These are phyloP conservation scores for Beauveria bassiana DNA, from an alignment of 2,329 filamentous ascomycete genomes.

Conservation along the genomic window DNA sequence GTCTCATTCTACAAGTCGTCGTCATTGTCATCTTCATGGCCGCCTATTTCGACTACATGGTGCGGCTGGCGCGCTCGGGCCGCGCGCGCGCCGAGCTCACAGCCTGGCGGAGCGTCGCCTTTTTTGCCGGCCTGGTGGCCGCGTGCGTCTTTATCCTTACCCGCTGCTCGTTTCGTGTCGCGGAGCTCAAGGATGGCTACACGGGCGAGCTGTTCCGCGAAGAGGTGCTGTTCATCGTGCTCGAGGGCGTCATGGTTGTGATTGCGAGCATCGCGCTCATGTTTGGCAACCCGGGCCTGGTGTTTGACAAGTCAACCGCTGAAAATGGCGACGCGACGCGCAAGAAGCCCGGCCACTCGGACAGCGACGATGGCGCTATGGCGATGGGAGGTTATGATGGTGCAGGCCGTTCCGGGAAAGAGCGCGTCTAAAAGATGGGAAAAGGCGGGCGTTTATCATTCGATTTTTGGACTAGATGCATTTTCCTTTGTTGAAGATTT, in stretches of 20 bases:
- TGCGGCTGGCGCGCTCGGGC: conserved; percentile 30
- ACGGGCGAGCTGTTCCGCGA: conserved; percentile 25
- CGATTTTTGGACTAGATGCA: background rate
- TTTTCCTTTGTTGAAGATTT: background rate
- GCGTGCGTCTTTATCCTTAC: conserved; percentile 54
- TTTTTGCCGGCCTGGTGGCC: conserved; percentile 43
- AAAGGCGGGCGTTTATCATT: background rate
- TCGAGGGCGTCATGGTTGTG: conserved; percentile 23
- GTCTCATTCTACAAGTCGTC: conserved; percentile 51
- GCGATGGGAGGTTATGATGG: background rate
- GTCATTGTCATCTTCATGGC: conserved; percentile 45
- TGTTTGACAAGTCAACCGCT: conserved; percentile 21
- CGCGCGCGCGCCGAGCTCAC: conserved; percentile 16
- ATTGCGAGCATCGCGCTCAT: conserved; percentile 29
- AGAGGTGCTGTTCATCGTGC: conserved; percentile 2
- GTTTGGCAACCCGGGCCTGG: conserved; percentile 35
- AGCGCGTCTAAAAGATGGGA: background rate
- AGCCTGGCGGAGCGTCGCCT: conserved; percentile 29
- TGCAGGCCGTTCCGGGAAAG: background rate
- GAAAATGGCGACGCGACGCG: background rate
- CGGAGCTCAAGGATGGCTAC: conserved; percentile 59
- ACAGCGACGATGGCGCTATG: conserved; percentile 20
- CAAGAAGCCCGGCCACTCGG: conserved; percentile 11
- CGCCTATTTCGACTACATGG: conserved; percentile 42
- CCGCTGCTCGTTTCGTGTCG: conserved; percentile 56